A percentile compares a stretch with the other conserved stretches of the same genome.
These are phyloP conservation scores for Aspergillus unguis DNA, from an alignment of 2,329 filamentous ascomycete genomes.

Conservation along the genomic window DNA sequence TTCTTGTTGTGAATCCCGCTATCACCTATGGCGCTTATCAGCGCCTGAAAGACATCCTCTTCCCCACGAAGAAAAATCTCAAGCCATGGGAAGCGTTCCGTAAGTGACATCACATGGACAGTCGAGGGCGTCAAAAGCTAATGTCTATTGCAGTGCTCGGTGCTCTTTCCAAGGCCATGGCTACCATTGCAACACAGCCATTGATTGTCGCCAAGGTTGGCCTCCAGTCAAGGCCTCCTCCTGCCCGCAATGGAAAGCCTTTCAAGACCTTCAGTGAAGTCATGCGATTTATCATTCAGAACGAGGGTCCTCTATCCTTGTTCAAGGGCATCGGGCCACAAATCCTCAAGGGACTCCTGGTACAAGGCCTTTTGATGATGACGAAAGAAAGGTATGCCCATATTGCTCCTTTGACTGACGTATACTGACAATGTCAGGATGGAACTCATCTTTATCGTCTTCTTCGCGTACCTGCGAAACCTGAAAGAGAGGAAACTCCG, in stretches of 20 bases:
- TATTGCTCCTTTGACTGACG: background rate
- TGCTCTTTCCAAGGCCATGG: constrained; percentile 86
- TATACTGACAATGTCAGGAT: constrained; percentile 54
- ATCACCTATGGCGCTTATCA: constrained; percentile 99
- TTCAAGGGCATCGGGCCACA: constrained; percentile 98
- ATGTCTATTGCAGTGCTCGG: constrained; percentile 65
- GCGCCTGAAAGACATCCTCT: constrained; percentile 72
- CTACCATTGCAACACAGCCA: constrained; percentile 88
- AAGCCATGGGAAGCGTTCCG: constrained; percentile 85
- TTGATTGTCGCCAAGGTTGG: constrained; percentile 98
- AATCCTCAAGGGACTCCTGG: constrained; percentile 84
- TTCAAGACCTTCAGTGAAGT: constrained; percentile 94
- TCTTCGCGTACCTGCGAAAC: constrained; percentile 76
- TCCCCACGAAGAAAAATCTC: constrained; percentile 70
- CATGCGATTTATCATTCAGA: constrained; percentile 86
- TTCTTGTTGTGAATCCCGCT: constrained; percentile 91
- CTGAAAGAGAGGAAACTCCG: constrained; percentile 67
- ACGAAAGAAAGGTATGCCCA: constrained; percentile 78
- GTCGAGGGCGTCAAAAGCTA: constrained; percentile 5
- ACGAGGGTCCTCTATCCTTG: constrained; percentile 77
- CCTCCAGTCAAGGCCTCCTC: constrained; percentile 86
- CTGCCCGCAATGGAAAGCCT: constrained; percentile 77
- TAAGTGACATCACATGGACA: constrained; percentile 51
- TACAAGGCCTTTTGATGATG: constrained; percentile 98
- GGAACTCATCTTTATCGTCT: constrained; percentile 79